Evolutionary conservation across 345 rosid genomes (phyloP).

Genomic region (Citrus sp.): DNA sequence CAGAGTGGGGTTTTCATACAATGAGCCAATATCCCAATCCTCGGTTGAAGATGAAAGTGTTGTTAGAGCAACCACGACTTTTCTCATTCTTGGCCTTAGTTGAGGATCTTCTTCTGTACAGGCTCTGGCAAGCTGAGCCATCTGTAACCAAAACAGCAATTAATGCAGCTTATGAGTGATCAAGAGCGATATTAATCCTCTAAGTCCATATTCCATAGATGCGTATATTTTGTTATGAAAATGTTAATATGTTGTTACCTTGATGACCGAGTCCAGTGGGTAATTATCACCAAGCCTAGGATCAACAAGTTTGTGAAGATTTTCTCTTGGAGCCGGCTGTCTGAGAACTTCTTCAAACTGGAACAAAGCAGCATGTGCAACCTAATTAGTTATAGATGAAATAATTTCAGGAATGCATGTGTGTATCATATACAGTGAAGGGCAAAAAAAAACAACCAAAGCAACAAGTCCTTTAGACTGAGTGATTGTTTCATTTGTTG

Average conservation of each 20-base stretch:
- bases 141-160: constrained; percentile 39
- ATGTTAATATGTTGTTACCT: constrained; percentile 32
- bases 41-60: constrained; percentile 79
- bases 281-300: constrained; percentile 69
- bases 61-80: constrained; percentile 80
- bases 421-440: not conserved
- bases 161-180: not conserved
- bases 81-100: constrained; percentile 80
- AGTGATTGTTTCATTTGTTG: constrained; percentile 32
- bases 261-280: constrained; percentile 59
- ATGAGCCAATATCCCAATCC: constrained; percentile 64
- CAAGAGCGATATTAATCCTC: not conserved
- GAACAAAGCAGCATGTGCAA: not conserved
- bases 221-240: too few species aligned
- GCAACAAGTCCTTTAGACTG: constrained; percentile 81
- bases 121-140: constrained; percentile 78
- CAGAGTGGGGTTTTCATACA: constrained; percentile 60
- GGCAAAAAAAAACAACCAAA: constrained; percentile 35
- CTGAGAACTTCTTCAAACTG: constrained; percentile 74
- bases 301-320: constrained; percentile 56
- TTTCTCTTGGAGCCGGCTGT: constrained; percentile 53
- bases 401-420: not conserved
- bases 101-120: constrained; percentile 79
- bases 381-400: not conserved
- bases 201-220: too few species aligned